Percentiles rank a stretch among this genome's conserved stretches.
phyloP scores from a whole-genome alignment of 179 eudicot genomes.

The Drosera spatulata region DNA sequence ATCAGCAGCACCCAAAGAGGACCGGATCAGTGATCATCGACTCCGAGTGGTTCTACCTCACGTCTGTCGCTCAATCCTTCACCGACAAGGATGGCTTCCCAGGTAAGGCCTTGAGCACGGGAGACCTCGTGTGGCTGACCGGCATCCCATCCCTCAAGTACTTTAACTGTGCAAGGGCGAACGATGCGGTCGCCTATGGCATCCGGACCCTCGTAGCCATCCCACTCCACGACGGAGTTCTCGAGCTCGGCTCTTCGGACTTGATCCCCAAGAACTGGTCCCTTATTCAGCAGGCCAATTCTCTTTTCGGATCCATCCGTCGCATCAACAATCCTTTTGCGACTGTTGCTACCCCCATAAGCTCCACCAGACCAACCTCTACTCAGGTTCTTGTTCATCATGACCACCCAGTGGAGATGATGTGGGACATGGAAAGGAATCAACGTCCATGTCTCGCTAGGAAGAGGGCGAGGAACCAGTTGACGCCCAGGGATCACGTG shows the following conservation, averaged over 20 bases:
- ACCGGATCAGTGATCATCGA: slow-evolving; percentile 19
- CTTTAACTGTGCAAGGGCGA: slow-evolving; percentile 49
- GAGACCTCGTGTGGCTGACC: slow-evolving; percentile 39
- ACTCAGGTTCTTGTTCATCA: not conserved
- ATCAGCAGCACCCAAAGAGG: slow-evolving; percentile 3
- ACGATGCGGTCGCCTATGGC: slow-evolving; percentile 65
- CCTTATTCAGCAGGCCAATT: slow-evolving; percentile 36
- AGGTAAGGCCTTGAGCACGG: slow-evolving; percentile 40
- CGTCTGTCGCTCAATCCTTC: slow-evolving; percentile 35
- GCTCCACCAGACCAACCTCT: not conserved
- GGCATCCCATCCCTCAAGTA: slow-evolving; percentile 33
- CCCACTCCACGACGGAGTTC: slow-evolving; percentile 44
- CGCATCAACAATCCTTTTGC: not conserved
- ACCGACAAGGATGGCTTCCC: slow-evolving; percentile 31
- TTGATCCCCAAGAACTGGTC: slow-evolving; percentile 37
- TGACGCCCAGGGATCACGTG: slow-evolving; percentile 30
- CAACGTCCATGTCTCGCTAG: not conserved
- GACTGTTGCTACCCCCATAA: not conserved
- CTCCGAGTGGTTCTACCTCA: slow-evolving; percentile 63
- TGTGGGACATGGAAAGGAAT: not conserved
- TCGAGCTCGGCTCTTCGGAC: slow-evolving; percentile 56
- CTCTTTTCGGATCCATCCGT: slow-evolving; percentile 21
- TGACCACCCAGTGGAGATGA: not conserved
- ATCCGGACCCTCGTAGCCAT: slow-evolving; percentile 51
- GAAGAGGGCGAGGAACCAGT: slow-evolving; percentile 11